Base-by-base conservation (phyloP, 306 rosid genomes). In the Biancaea sappan region DNA sequence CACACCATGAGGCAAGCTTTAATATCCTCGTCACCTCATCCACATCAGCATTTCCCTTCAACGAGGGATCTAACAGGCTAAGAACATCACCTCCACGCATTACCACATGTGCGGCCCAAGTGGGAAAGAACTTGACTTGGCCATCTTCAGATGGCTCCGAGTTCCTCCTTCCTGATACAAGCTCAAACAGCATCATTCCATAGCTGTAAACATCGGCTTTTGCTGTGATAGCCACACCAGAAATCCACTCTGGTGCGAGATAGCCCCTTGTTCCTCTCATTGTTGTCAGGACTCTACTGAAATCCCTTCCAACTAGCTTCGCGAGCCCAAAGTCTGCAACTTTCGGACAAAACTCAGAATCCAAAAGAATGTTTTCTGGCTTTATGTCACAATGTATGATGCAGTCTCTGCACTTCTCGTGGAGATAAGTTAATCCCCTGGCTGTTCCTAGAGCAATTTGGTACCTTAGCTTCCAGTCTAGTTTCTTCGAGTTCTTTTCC, bases 231-330 rank as follows among this genome's bases (percentile, higher is more conserved):
- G 98, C 86, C 75, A 88, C 87, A 10, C 97, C 98, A 2, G 92
- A 86, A 57, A 89, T 89, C 98, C 98, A 94, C 67, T 94, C 97
- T 0, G 96, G 98, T 0, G 98, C 98, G 16, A 89, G 89, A 51
- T 94, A 94, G 1, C 98, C 97, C 76, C 94, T 84, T 26, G 97
- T 94, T n/a, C 98, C 97, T 91, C 98, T 88, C 87, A 91, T 89
- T 21, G 96, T 88, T 18, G 98, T 91, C 35, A 91, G 88, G 61
- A 94, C 98, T 44, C 96, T 75, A 74, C 97, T 91, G 79, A 91
- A 91, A 47, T 94, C 96, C 19, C 96, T 72, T 28, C 98, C 97
- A 29, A 94, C 86, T 11, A 91, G 88, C 77, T 94, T 94, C 67
- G 98, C 98, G 6, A 94, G 88, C 44, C 97, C 98, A 61, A 94